Evolutionary conservation across 2,329 filamentous ascomycete species (phyloP), one percentile per base, ranked within the genome.

Genomic region (Didymella keratinophila): DNA sequence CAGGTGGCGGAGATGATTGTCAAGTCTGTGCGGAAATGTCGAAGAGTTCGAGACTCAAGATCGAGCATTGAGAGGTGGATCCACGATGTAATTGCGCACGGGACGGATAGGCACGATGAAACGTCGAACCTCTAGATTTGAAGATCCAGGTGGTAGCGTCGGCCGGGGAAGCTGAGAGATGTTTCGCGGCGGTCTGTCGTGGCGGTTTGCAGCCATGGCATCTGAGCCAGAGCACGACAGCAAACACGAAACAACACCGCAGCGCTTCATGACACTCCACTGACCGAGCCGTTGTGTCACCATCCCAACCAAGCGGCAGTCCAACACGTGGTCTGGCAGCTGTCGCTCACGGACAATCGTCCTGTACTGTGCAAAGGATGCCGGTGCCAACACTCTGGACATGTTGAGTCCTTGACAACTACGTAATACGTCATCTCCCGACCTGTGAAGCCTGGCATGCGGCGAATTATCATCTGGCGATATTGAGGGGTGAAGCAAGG

Each of bases 361-460:
- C 41, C 20, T 46, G 32, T 42, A 34, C 32, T 42, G 39, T 36
- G 45, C 45, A 32, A 41, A 45, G 41, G 50, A 45, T 51, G 32
- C 41, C 21, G 32, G 16, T 21, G 25, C 14, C 32, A 32, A 47
- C 21, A 30, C 32, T 41, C 18, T 41, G 4, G 21, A 27, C n/a
- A 4, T 36, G 45, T 27, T 27, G 16, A 55, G 39, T 12, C 50
- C 50, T 20, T 36, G 46, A 27, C 36, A 52, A 18, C n/a, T 27
- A 21, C 45, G 20, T 56, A 27, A 60, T 64, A 64, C 64, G 63
- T 66, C 60, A 68, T 68, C 60, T 70, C 65, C 56, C 61, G 47
- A 65, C 56, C 52, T 57, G 46, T 32, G 43, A 41, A 30, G 50
- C 34, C 55, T 47, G 47, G 58, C 55, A 51, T 51, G 52, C 37